These are phyloP conservation scores for Stachybotrys chlorohalonatus DNA, from an alignment of 2,329 filamentous ascomycete genomes.

Conservation along the genomic window DNA sequence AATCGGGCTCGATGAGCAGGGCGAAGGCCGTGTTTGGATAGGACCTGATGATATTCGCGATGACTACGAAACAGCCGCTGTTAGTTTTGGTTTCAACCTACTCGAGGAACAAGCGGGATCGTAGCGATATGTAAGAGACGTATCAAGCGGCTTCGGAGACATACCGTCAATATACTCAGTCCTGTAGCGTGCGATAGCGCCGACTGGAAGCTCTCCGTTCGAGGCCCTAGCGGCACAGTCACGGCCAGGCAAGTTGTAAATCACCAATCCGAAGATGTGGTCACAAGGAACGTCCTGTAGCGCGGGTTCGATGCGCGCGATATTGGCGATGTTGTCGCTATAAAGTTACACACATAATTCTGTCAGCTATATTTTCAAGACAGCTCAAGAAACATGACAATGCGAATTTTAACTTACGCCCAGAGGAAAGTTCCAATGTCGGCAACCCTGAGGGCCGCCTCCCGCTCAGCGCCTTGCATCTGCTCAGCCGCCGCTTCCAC, in stretches of 20 bases:
- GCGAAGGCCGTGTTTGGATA: slow-evolving; percentile 34
- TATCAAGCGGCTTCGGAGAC: not conserved
- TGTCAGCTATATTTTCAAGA: not conserved
- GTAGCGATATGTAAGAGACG: not conserved
- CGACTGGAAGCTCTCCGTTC: slow-evolving; percentile 46
- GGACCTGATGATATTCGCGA: slow-evolving; percentile 21
- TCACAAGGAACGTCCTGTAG: slow-evolving; percentile 32
- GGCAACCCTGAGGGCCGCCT: slow-evolving; percentile 40
- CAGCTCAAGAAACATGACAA: accelerated
- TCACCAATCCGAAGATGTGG: slow-evolving; percentile 40
- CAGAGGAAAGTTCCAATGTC: slow-evolving; percentile 44
- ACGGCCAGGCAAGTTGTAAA: slow-evolving; percentile 50
- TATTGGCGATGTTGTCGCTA: slow-evolving; percentile 40
- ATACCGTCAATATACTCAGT: slow-evolving; percentile 43
- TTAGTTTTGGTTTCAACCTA: not conserved
- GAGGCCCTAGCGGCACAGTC: slow-evolving; percentile 48
- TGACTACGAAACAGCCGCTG: not conserved
- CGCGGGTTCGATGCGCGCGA: slow-evolving; percentile 34
- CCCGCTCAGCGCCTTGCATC: slow-evolving; percentile 44
- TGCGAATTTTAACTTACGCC: slow-evolving; percentile 26
- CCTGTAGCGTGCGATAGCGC: slow-evolving; percentile 44
- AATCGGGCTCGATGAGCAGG: slow-evolving; percentile 46
- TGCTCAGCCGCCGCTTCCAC: slow-evolving; percentile 52
- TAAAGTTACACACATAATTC: slow-evolving; percentile 1
- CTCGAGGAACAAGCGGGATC: not conserved